These are phyloP conservation scores for Thermomucor indicae-seudaticae DNA, from an alignment of 371 early-diverging fungal genomes.

Conservation along the genomic window DNA sequence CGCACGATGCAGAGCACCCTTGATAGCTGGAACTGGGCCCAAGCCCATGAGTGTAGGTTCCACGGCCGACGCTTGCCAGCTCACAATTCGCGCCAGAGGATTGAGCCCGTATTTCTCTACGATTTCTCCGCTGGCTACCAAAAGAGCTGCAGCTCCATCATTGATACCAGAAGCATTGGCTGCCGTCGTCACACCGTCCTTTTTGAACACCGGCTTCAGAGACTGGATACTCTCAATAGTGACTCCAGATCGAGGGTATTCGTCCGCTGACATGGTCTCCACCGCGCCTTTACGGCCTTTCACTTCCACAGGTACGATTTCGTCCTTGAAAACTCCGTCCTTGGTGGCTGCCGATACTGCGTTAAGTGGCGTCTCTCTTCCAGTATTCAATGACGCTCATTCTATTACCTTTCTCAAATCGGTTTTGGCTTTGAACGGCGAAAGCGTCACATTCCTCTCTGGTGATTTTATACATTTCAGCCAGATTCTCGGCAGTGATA, in stretches of 20 bases:
- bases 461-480: conserved; percentile 76
- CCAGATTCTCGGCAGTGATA: conserved; percentile 95
- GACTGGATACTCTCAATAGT: conserved; percentile 76
- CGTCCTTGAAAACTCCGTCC: conserved; percentile 74
- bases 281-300: conserved; percentile 70
- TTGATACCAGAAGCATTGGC: conserved; percentile 95
- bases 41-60: conserved; percentile 87
- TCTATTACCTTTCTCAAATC: conserved; percentile 71
- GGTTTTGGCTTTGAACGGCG: conserved; percentile 81
- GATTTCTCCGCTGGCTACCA: conserved; percentile 86
- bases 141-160: conserved; percentile 93
- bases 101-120: conserved; percentile 76
- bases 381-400: no score
- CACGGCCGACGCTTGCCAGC: conserved; percentile 83
- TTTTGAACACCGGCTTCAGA: conserved; percentile 86
- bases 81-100: conserved; percentile 86
- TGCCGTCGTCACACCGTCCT: conserved; percentile 90
- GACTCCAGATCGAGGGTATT: conserved; percentile 87
- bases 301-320: conserved; percentile 87
- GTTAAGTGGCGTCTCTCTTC: no score
- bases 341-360: conserved; percentile 24
- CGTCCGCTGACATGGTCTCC: conserved; percentile 73
- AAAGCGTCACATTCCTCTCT: conserved; percentile 86
- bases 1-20: conserved; percentile 81
- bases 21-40: conserved; percentile 94